A percentile compares a stretch with the other conserved stretches of the same genome.
Conservation (phyloP, 192 early-diverging fungal genomes). For the Podochytrium sp. region DNA sequence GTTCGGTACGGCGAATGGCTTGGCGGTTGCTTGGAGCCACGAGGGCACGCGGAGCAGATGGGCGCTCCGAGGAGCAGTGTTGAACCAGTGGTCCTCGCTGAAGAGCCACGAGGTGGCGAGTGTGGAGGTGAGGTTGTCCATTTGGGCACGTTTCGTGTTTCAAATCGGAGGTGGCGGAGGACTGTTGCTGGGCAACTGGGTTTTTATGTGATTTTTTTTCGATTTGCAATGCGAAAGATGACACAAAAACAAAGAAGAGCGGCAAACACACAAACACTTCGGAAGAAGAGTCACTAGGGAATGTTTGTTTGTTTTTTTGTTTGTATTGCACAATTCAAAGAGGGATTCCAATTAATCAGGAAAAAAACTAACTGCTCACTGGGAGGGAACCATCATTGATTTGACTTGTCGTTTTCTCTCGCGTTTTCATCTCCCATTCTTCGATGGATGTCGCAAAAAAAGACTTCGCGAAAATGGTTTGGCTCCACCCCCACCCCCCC, state of each 20-base stretch:
- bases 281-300: no score
- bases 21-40: neutral
- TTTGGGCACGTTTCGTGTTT: neutral
- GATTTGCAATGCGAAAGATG: neutral
- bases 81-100: constrained; percentile 21
- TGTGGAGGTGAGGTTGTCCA: neutral
- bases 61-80: neutral
- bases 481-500: neutral
- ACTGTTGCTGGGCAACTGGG: neutral
- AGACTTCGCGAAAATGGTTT: neutral
- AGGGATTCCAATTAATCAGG: no score
- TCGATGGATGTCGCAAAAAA: no score
- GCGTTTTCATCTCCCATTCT: no score
- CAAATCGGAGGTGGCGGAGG: neutral
- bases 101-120: constrained; percentile 11
- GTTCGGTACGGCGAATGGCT: neutral
- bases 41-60: constrained; percentile 3
- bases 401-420: no score
- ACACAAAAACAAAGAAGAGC: neutral
- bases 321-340: neutral
- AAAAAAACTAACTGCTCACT: no score
- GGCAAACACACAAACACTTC: neutral
- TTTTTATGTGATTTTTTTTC: neutral
- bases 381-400: no score
- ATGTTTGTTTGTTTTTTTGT: neutral